Evolutionary conservation across 192 early-diverging fungal genomes (phyloP), one percentile per base, ranked within the genome.

Genomic region (Dissophora ornata): DNA sequence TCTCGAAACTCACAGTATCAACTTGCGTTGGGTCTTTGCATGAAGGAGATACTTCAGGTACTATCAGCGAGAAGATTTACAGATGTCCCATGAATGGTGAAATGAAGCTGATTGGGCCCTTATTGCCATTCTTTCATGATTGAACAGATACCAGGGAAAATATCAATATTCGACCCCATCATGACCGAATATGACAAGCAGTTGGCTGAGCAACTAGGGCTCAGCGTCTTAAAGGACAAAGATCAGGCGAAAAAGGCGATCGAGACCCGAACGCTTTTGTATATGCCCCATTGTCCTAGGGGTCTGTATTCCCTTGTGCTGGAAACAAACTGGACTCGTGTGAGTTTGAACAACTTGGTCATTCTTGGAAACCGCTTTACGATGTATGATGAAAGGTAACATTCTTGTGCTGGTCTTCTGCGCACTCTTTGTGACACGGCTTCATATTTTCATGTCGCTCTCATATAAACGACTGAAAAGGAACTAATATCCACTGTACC

Each of bases 251-350:
- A 75, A 13, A 40, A 60, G 4, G 6, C n/a, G 6, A 40, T 75
- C 3, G 32, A 52, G 29, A 19, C 51, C 12, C 52, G 50, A 13
- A 82, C 81, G 13, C 36, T 82, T 3, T 49, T 80, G 15, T 82
- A 67, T 38, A 82, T 82, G 81, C 81, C 81, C 1, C 81, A 82
- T 51, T 82, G 81, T 29, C 81, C 81, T 12, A 67, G 77, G 40
- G 77, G 77, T 13, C 64, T 82, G 19, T 82, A 82, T 29, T 75
- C 78, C 15, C 67, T 59, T 29, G 51, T 82, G 18, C 54, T 82
- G 3, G 66, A 66, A 26, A 34, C 62, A 16, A 82, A 82, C 26
- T 82, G 81, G 81, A 29, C 67, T 4, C 68, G 47, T 10, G n/a
- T 54, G 24, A 45, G 58, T 5, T 26, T 82, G 33, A 29, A 68